Evolutionary conservation across 1,284 basidiomycete genomes (phyloP).

Genomic region (Agaricales sp.): DNA sequence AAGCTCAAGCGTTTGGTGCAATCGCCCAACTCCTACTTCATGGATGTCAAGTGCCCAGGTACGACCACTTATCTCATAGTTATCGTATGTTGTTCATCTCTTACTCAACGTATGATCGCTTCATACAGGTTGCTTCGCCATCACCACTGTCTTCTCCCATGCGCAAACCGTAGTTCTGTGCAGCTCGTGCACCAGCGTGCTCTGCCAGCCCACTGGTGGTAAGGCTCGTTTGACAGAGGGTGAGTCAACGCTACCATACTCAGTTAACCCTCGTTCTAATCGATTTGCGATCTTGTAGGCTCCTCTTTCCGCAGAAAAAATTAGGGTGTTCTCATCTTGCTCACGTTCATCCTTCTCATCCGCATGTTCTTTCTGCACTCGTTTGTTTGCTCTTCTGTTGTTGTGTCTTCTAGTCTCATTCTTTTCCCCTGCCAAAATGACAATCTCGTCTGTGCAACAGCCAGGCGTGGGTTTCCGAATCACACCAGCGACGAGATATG

Average conservation of each 20-base stretch:
- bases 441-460: no score
- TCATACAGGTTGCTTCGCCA: constrained; percentile 82
- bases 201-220: constrained; percentile 99
- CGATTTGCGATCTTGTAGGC: constrained; percentile 31
- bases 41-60: constrained; percentile 99
- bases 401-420: not conserved
- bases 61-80: constrained; percentile 22
- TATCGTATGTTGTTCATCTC: constrained; percentile 1
- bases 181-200: constrained; percentile 86
- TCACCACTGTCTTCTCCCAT: constrained; percentile 93
- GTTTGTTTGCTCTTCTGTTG: not conserved
- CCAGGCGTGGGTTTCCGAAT: no score
- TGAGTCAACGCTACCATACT: constrained; percentile 31
- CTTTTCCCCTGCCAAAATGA: no score
- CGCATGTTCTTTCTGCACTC: not conserved
- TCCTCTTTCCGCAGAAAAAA: constrained; percentile 85
- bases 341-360: not conserved
- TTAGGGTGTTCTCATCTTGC: constrained; percentile 30
- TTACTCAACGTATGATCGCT: constrained; percentile 4
- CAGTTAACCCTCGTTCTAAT: constrained; percentile 8
- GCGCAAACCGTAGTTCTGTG: constrained; percentile 92
- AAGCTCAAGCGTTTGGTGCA: constrained; percentile 99
- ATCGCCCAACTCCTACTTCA: constrained; percentile 97
- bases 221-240: constrained; percentile 98
- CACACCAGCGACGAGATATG: no score